Base-by-base conservation (phyloP, 116 monocot species). In the Iris pallida region DNA sequence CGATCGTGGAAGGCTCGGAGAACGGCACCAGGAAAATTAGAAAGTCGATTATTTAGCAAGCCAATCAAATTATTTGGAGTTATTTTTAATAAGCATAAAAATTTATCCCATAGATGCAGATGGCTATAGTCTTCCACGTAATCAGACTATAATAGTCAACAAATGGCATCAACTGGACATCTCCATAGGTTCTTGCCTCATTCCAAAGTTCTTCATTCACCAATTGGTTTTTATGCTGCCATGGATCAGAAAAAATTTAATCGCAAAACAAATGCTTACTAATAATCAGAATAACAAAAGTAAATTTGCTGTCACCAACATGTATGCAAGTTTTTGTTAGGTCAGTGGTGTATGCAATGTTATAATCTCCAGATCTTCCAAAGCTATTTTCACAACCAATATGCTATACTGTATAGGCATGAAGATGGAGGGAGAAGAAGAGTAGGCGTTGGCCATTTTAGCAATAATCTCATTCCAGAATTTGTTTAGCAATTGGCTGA, bases 121-220 rank as follows among this genome's bases (percentile, higher is more conserved):
- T 99, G 70, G 90, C 99, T 58, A 99, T 80, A 45, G 93, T 86
- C 68, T 99, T 99, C 88, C 86, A 99, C 1, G 88, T 82, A 63
- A 99, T 90, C 20, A 99, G 80, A 61, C 75, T 88, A 51, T 99
- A 99, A 66, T 99, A 99, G 76, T 99, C 93, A 51, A 93, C 88
- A 83, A 93, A 93, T 59, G 99, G 93, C 88, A 99, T 87, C 73
- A 99, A 59, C 73, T 99, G 93, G 19, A 90, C 70, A 70, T 99
- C 99, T 42, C 99, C 99, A 63, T 99, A 99, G 11, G 90, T 84
- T 16, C 68, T 69, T 61, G 88, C 99, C 71, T 99, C 99, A 65
- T 80, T 82, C 99, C 99, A 99, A n/a, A 99, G 82, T 75, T 93
- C 93, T 47, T 84, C 90, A 80, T 99, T 99, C 43, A 99, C 99